Evolutionary conservation across 768 basidiomycete genomes (phyloP).

Genomic region (Suillus subalutaceus): DNA sequence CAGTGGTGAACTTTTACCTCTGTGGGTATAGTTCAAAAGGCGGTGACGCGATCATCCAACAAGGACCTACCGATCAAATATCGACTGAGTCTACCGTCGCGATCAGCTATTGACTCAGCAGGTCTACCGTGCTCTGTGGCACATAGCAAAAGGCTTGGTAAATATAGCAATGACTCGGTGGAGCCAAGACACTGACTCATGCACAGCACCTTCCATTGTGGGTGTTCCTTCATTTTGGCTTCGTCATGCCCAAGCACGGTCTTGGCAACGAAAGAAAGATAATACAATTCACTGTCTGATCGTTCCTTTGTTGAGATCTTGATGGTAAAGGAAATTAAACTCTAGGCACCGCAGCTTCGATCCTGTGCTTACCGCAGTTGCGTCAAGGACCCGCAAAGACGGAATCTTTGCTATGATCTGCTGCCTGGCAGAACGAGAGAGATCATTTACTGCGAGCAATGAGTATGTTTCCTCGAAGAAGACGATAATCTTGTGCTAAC

Average conservation of each 20-base stretch:
- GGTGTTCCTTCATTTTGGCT: slow-evolving; percentile 53
- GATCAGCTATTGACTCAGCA: slow-evolving; percentile 34
- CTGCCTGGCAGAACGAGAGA: slow-evolving; percentile 51
- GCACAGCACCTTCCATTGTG: slow-evolving; percentile 67
- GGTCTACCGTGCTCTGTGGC: slow-evolving; percentile 61
- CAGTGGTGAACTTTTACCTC: slow-evolving; percentile 35
- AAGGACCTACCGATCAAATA: slow-evolving; percentile 58
- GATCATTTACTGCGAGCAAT: slow-evolving; percentile 36
- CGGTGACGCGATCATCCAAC: slow-evolving; percentile 4
- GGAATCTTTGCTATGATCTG: slow-evolving; percentile 70
- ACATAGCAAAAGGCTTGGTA: slow-evolving; percentile 8
- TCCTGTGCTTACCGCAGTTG: slow-evolving; percentile 52
- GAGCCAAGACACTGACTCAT: slow-evolving; percentile 45
- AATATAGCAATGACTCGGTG: slow-evolving; percentile 9
- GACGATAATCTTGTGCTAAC: slow-evolving; percentile 33
- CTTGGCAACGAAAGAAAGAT: slow-evolving; percentile 66
- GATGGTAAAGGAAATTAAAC: slow-evolving; percentile 16
- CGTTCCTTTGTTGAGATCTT: slow-evolving; percentile 75
- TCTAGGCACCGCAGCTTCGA: slow-evolving; percentile 11
- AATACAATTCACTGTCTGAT: slow-evolving; percentile 81
- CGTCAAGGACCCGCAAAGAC: slow-evolving; percentile 64
- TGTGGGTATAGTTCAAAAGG: slow-evolving; percentile 19
- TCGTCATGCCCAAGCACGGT: slow-evolving; percentile 44
- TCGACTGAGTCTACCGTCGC: slow-evolving; percentile 57
- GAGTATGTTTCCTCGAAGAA: slow-evolving; percentile 2